phyloP scores from a whole-genome alignment of 2,329 filamentous ascomycete genomes.

The Teratosphaeria pseudoeucalypti region DNA sequence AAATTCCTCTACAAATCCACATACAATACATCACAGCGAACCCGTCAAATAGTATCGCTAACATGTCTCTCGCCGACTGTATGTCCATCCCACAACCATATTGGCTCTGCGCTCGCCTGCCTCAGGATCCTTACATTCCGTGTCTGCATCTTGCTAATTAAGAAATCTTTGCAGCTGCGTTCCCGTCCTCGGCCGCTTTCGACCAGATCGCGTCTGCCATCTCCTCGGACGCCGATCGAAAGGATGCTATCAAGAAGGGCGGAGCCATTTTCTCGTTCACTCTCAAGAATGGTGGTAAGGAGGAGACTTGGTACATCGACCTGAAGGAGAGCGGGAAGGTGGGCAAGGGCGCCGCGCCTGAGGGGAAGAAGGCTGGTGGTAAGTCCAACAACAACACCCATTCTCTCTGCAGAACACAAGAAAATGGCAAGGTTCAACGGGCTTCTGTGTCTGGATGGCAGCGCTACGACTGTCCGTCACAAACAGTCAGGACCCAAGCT shows the following conservation, averaged over 20 bases:
- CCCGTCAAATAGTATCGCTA: not conserved
- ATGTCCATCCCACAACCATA: not conserved
- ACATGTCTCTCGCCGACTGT: not conserved
- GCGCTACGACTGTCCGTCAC: too few relatives aligned
- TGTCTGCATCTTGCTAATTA: not conserved
- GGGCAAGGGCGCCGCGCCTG: slow-evolving; percentile 56
- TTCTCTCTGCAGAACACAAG: not conserved
- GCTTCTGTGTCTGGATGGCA: too few relatives aligned
- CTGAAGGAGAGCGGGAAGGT: slow-evolving; percentile 83
- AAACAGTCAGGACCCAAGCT: not conserved
- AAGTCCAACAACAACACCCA: slow-evolving; percentile 23
- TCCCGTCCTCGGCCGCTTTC: slow-evolving; percentile 85
- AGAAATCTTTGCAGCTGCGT: slow-evolving; percentile 38
- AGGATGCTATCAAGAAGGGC: slow-evolving; percentile 82
- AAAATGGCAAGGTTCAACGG: too few relatives aligned
- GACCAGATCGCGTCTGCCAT: slow-evolving; percentile 73
- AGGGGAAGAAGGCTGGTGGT: slow-evolving; percentile 74
- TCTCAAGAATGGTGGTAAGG: slow-evolving; percentile 80
- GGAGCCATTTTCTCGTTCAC: slow-evolving; percentile 83
- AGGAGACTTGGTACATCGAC: slow-evolving; percentile 87
- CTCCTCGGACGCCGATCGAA: slow-evolving; percentile 58
- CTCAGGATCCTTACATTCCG: not conserved
- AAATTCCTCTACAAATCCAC: not conserved
- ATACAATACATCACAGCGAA: not conserved
- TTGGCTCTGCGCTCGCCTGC: not conserved